These are phyloP conservation scores for Trichosanthes cucumerina DNA, from an alignment of 306 rosid genomes.

Conservation along the genomic window DNA sequence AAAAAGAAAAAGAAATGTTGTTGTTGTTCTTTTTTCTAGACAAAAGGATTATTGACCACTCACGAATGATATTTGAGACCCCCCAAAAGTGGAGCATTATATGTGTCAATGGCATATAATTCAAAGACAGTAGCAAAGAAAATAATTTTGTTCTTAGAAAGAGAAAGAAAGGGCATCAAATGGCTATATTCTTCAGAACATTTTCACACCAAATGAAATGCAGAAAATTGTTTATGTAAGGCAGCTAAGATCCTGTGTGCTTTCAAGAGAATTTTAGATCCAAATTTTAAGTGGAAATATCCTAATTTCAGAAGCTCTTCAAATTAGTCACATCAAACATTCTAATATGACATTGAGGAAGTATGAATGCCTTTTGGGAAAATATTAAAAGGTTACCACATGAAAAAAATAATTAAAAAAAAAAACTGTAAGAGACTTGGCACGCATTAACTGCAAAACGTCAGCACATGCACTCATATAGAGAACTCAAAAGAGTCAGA, in stretches of 20 bases:
- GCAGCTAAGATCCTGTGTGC: not conserved
- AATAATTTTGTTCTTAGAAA: not conserved
- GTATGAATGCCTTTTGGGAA: not conserved
- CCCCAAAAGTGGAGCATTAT: not conserved
- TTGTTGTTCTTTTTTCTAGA: not conserved
- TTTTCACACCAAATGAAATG: not conserved
- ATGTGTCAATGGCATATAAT: not conserved
- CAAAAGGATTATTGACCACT: not conserved
- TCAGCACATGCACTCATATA: too few relatives aligned
- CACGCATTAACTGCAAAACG: not conserved
- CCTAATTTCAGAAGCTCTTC: not conserved
- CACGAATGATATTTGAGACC: not conserved
- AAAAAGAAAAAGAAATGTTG: not conserved
- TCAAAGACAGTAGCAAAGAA: not conserved
- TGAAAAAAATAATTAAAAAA: not conserved
- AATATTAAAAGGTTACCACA: not conserved
- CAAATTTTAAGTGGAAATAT: not conserved
- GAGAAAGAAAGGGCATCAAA: not conserved
- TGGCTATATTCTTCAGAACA: not conserved
- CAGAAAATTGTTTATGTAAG: not conserved
- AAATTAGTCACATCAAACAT: not conserved
- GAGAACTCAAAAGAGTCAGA: not conserved
- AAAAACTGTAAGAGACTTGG: not conserved
- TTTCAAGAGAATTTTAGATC: not conserved
- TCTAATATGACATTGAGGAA: not conserved